A percentile compares a stretch with the other conserved stretches of the same genome.
phyloP scores from a whole-genome alignment of 225 moss, liverwort and hornwort species.

The Marchantia polymorpha region DNA sequence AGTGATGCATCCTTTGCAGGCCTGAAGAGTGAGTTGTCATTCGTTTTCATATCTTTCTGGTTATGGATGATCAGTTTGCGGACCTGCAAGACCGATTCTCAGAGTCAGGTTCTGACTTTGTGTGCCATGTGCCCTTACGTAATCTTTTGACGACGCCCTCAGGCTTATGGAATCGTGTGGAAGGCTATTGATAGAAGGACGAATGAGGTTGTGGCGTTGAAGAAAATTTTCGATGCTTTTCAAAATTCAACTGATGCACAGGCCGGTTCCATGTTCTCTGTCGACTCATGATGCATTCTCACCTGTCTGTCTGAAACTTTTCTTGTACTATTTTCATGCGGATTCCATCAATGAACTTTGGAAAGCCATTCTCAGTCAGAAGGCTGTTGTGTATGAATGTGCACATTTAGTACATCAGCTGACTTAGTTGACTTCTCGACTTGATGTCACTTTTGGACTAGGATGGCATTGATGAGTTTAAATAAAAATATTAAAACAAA shows the following conservation, averaged over 20 bases:
- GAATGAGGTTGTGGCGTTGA: constrained; percentile 84
- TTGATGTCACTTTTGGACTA: background rate
- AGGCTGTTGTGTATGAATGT: background rate
- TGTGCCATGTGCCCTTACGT: background rate
- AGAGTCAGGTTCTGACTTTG: background rate
- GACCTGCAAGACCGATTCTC: background rate
- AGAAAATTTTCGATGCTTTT: constrained; percentile 98
- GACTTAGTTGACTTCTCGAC: background rate
- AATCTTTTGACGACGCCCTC: background rate
- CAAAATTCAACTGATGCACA: constrained; percentile 97
- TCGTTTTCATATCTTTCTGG: background rate
- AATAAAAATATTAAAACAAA: background rate
- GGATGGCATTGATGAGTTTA: background rate
- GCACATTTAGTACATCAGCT: background rate
- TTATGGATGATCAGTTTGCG: background rate
- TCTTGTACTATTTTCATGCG: background rate
- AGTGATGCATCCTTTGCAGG: background rate
- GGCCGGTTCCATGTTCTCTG: constrained; percentile 19
- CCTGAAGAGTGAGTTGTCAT: background rate
- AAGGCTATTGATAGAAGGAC: constrained; percentile 81
- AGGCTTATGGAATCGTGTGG: constrained; percentile 99
- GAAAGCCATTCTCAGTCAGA: background rate
- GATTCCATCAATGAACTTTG: background rate
- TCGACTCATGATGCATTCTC: background rate
- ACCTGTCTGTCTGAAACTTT: background rate